Evolutionary conservation across 2,329 filamentous ascomycete species (phyloP).

Genomic region (Seiridium unicorne): DNA sequence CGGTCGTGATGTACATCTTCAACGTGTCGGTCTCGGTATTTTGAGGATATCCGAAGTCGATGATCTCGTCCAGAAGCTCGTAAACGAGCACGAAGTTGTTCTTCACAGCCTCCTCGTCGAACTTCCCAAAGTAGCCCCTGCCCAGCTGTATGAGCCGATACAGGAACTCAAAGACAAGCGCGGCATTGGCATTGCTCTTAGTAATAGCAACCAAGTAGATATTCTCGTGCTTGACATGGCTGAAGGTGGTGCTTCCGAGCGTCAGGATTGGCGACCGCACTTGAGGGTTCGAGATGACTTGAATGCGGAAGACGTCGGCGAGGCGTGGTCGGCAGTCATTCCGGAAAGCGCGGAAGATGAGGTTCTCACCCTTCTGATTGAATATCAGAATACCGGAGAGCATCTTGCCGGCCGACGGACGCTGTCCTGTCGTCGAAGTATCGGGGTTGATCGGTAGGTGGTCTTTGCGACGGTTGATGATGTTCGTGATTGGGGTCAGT

Average conservation of each 20-base stretch:
- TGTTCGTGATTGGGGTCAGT: not conserved
- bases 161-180: conserved; percentile 95
- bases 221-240: conserved; percentile 99
- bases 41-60: conserved; percentile 98
- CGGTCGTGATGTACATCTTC: conserved; percentile 99
- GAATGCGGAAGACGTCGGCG: conserved; percentile 98
- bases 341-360: conserved; percentile 98
- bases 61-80: conserved; percentile 94
- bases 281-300: conserved; percentile 97
- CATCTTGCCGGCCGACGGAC: conserved; percentile 57
- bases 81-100: conserved; percentile 99
- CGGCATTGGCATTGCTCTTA: conserved; percentile 98
- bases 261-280: conserved; percentile 97
- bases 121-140: conserved; percentile 96
- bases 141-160: conserved; percentile 89
- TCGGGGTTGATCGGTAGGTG: not conserved
- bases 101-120: conserved; percentile 99
- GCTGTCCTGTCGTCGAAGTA: conserved; percentile 8
- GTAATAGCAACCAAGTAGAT: conserved; percentile 97
- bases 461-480: not conserved
- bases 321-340: conserved; percentile 97
- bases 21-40: conserved; percentile 98
- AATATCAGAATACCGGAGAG: conserved; percentile 96
- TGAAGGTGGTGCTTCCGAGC: conserved; percentile 95
- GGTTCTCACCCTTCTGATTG: conserved; percentile 99